These are phyloP conservation scores for Chlamydomonas eustigma DNA, from an alignment of 139 green algal species.

Conservation along the genomic window DNA sequence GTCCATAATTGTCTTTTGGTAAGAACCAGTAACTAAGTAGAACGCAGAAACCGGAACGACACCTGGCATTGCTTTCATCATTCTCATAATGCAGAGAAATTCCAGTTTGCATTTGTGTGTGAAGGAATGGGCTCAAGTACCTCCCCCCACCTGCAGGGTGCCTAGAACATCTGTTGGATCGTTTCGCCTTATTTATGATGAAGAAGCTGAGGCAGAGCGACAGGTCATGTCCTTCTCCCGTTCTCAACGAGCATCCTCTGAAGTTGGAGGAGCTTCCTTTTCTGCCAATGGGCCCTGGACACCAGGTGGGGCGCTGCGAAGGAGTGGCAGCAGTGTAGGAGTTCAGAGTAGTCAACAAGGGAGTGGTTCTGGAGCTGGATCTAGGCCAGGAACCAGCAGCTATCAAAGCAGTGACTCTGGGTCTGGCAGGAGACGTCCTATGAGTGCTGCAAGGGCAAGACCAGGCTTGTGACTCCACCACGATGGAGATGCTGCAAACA, in stretches of 20 bases:
- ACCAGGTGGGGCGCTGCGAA: not conserved
- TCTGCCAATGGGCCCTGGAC: not conserved
- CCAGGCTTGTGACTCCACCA: not conserved
- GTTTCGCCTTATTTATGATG: slow-evolving; percentile 44
- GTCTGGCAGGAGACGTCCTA: not conserved
- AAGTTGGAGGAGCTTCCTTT: not conserved
- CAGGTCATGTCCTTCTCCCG: slow-evolving; percentile 4
- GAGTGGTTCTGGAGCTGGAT: too few relatives aligned
- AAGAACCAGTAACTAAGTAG: not conserved
- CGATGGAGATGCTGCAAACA: not conserved
- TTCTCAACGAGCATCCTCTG: too few relatives aligned
- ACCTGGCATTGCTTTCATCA: not conserved
- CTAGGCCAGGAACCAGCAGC: too few relatives aligned
- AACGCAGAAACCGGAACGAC: not conserved
- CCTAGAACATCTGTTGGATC: slow-evolving; percentile 26
- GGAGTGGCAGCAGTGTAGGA: not conserved
- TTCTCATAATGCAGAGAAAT: not conserved
- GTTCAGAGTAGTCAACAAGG: too few relatives aligned
- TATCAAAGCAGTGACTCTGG: too few relatives aligned
- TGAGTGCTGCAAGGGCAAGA: not conserved
- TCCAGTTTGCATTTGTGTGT: not conserved
- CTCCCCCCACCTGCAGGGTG: slow-evolving; percentile 11
- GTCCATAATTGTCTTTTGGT: not conserved
- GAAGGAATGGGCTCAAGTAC: too few relatives aligned
- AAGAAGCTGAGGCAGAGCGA: slow-evolving; percentile 21